phyloP scores from a whole-genome alignment of 108 stramenopile species.

The Skeletonema marinoi region DNA sequence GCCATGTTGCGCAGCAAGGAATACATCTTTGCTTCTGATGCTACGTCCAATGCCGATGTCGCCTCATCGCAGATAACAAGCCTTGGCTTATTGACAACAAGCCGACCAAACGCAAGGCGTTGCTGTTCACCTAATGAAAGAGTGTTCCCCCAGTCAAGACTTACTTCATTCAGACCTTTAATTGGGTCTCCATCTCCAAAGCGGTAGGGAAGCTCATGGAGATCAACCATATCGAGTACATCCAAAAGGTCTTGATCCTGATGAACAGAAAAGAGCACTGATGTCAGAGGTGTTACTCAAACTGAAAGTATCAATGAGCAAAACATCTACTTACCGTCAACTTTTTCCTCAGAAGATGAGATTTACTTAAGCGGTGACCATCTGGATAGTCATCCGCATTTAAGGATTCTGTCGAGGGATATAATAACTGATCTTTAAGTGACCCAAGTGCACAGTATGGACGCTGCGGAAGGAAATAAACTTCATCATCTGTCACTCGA shows the following conservation, averaged over 20 bases:
- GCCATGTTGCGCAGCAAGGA: constrained; percentile 72
- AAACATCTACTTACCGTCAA: constrained; percentile 23
- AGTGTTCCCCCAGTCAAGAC: constrained; percentile 89
- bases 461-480: constrained; percentile 94
- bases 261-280: not conserved
- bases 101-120: constrained; percentile 90
- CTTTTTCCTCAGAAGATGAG: constrained; percentile 52
- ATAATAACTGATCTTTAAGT: constrained; percentile 90
- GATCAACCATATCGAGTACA: constrained; percentile 74
- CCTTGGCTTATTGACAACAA: constrained; percentile 86
- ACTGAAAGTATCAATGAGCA: not conserved
- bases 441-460: constrained; percentile 92
- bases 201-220: constrained; percentile 63
- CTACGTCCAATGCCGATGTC: constrained; percentile 83
- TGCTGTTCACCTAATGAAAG: constrained; percentile 97
- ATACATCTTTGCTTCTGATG: constrained; percentile 88
- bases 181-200: constrained; percentile 82
- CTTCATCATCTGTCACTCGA: constrained; percentile 70
- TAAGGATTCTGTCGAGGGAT: constrained; percentile 63
- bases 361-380: constrained; percentile 47
- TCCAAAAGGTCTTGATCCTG: constrained; percentile 60
- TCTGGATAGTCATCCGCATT: constrained; percentile 61
- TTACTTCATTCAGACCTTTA: constrained; percentile 71
- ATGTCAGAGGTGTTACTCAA: not conserved
- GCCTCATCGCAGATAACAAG: constrained; percentile 94